Base-by-base conservation (phyloP, 805 yeast species). In the Nakazawaea sp. region DNA sequence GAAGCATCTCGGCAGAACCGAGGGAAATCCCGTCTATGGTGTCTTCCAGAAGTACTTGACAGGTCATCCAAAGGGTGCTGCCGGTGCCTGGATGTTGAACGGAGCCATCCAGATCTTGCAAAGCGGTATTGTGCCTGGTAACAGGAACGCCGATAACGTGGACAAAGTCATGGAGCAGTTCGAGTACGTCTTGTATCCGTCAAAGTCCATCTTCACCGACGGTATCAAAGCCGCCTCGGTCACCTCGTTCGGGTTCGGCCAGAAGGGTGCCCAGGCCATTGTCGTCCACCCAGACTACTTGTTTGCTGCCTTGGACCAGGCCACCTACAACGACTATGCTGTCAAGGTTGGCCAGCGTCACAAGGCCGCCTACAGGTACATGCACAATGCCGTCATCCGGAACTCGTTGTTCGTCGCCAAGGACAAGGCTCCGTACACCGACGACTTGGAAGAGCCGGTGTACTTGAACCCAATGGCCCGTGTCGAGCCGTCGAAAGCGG, bases 1-100 rank as follows among this genome's bases (percentile, higher is more conserved):
- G 80, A 67, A 72, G 56, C 98, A 92, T 59, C 72, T 92, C 58
- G 98, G 97, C 51, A 82, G 99, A 69, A 68, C 95, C 40, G 88
- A 85, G 68, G 99, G 99, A 68, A 94, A 92, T 69, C 95, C 98
- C 45, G 89, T 94, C 34, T 72, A 82, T 51, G 97, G 97, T 76
- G 94, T 92, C 39, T 90, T 94, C 95, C 99, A 92, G 69, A 92
- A 92, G 68, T 92, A 75, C 78, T 77, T 92, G 58, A 92, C 99
- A 53, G 99, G 99, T 68, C 99, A 92, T 72, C 98, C 98, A 54
- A 92, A 92, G 84, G 99, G 99, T 77, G 98, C 98, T 53, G 99
- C 99, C 41, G 99, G 97, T 75, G 97, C 99, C 42, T 92, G 98
- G 98, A 92, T 92, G 98, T 68, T 92, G 75, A 94, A 92, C 64